phyloP scores from a whole-genome alignment of 176 grass and related monocot species.

The Eragrostis curvula region DNA sequence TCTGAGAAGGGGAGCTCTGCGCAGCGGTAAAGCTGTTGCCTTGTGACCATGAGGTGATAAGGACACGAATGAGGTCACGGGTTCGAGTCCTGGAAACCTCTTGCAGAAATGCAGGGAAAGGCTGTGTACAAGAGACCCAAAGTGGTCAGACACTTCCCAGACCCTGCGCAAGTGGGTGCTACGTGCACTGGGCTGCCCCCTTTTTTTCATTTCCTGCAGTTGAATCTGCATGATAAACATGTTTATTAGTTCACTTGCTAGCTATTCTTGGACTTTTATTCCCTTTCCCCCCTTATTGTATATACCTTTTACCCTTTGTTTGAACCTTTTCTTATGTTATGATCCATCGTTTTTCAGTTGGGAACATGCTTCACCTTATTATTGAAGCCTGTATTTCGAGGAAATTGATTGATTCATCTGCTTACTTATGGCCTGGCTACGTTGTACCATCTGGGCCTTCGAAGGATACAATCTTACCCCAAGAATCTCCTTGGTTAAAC shows the following conservation, averaged over 20 bases:
- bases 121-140: too few species aligned
- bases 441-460: slow-evolving; percentile 59
- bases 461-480: slow-evolving; percentile 66
- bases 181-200: too few species aligned
- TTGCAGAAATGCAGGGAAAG: too few species aligned
- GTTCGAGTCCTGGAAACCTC: too few species aligned
- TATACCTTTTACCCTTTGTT: slow-evolving; percentile 19
- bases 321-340: neutral
- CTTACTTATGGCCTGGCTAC: slow-evolving; percentile 91
- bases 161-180: too few species aligned
- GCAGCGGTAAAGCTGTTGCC: too few species aligned
- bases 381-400: slow-evolving; percentile 97
- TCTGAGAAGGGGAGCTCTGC: too few species aligned
- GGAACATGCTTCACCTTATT: slow-evolving; percentile 96
- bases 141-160: too few species aligned
- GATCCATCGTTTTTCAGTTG: slow-evolving; percentile 62
- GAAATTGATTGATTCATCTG: slow-evolving; percentile 90
- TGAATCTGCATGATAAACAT: neutral
- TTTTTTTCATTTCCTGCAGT: too few species aligned
- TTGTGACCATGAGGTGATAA: too few species aligned
- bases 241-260: slow-evolving; percentile 15
- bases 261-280: slow-evolving; percentile 15
- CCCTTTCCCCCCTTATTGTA: slow-evolving; percentile 18
- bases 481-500: slow-evolving; percentile 90
- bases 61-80: too few species aligned